These are phyloP conservation scores for Cornus suecica DNA, from an alignment of 148 eudicot genomes.

Conservation along the genomic window DNA sequence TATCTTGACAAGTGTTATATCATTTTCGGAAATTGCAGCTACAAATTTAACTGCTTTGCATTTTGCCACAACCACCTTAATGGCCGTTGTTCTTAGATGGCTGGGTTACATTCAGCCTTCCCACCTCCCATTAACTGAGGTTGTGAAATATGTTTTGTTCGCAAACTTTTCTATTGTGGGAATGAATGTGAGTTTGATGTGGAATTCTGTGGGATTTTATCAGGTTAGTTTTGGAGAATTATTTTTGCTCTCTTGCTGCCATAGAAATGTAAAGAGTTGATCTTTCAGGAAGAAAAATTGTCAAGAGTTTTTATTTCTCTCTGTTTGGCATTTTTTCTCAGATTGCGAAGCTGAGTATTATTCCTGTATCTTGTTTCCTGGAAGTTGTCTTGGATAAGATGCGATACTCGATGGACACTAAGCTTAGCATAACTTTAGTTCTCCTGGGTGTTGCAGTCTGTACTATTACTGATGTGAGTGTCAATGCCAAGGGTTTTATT, in stretches of 20 bases:
- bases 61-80: conserved; percentile 32
- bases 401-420: conserved; percentile 38
- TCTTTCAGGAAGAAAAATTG: too few relatives aligned
- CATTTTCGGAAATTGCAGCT: conserved; percentile 23
- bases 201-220: too few relatives aligned
- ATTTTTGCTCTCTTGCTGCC: background rate
- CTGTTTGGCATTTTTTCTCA: conserved; percentile 7
- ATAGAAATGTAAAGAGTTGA: background rate
- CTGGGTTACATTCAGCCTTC: conserved; percentile 34
- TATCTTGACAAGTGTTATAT: conserved; percentile 3
- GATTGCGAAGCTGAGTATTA: conserved; percentile 44
- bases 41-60: conserved; percentile 38
- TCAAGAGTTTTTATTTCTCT: background rate
- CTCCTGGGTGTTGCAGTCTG: conserved; percentile 34
- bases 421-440: conserved; percentile 35
- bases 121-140: conserved; percentile 28
- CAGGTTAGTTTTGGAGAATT: too few relatives aligned
- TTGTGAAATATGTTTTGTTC: conserved; percentile 31
- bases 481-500: conserved; percentile 16
- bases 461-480: conserved; percentile 41
- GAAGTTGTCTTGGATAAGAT: conserved; percentile 39
- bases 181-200: conserved; percentile 18
- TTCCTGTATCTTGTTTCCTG: conserved; percentile 39
- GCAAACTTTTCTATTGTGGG: conserved; percentile 31
- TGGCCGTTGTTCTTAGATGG: conserved; percentile 29